These are phyloP conservation scores for Cyclanthera cordifolia DNA, from an alignment of 306 rosid genomes.

Conservation along the genomic window DNA sequence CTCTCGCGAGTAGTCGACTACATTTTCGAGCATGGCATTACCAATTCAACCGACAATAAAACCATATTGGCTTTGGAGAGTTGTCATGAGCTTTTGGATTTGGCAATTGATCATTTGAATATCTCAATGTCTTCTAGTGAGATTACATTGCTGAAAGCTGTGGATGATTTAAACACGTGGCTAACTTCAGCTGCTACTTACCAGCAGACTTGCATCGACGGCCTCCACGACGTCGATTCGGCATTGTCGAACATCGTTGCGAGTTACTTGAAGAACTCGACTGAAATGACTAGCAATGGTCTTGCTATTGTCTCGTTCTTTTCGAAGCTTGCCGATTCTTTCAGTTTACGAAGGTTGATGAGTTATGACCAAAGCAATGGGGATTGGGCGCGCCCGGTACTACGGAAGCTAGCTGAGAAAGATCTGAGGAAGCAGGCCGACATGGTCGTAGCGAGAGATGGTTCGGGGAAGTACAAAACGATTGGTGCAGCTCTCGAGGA, in stretches of 20 bases:
- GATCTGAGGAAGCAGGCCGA: conserved; percentile 27
- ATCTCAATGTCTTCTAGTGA: conserved; percentile 21
- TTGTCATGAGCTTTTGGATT: conserved; percentile 43
- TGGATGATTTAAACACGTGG: conserved; percentile 66
- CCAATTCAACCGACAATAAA: conserved; percentile 15
- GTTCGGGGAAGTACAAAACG: conserved; percentile 39
- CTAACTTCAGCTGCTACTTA: conserved; percentile 62
- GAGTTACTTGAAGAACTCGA: conserved; percentile 38
- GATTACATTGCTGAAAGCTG: conserved; percentile 24
- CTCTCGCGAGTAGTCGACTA: conserved; percentile 23
- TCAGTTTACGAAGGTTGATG: conserved; percentile 29
- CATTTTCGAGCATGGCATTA: conserved; percentile 25
- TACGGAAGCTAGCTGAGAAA: conserved; percentile 22
- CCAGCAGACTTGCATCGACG: conserved; percentile 63
- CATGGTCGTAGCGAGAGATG: conserved; percentile 42
- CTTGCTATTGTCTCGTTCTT: conserved; percentile 63
- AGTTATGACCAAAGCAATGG: conserved; percentile 14
- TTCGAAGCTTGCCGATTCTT: conserved; percentile 11
- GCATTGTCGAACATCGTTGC: conserved; percentile 2
- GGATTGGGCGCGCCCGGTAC: conserved; percentile 23
- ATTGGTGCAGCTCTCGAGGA: conserved; percentile 43
- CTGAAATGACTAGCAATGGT: conserved; percentile 59
- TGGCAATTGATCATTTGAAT: conserved; percentile 53
- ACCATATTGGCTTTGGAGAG: conserved; percentile 29
- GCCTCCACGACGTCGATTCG: conserved; percentile 26